These are phyloP conservation scores for Testicularia cyperi DNA, from an alignment of 1,284 basidiomycete species.

Conservation along the genomic window DNA sequence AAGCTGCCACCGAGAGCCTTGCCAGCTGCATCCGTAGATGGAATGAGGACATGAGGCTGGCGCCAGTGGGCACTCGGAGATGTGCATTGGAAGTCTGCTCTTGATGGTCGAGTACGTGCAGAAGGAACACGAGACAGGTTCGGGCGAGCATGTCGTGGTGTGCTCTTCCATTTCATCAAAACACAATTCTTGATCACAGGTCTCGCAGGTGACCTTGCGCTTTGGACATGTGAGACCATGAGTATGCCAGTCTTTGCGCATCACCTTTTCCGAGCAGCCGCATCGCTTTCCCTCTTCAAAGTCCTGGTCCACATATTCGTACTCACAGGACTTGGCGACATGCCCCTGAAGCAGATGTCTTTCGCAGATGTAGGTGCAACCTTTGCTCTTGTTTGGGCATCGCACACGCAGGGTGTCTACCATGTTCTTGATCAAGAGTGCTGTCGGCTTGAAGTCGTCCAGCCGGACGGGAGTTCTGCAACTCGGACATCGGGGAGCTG, in stretches of 20 bases:
- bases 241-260: slow-evolving; percentile 42
- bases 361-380: slow-evolving; percentile 37
- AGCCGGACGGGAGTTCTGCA: slow-evolving; percentile 28
- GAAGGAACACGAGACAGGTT: slow-evolving; percentile 17
- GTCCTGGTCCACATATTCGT: slow-evolving; percentile 33
- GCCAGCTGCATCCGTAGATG: slow-evolving; percentile 34
- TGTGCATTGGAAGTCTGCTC: slow-evolving; percentile 18
- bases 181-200: slow-evolving; percentile 11
- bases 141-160: slow-evolving; percentile 16
- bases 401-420: slow-evolving; percentile 43
- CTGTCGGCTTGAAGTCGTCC: slow-evolving; percentile 25
- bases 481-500: slow-evolving; percentile 22
- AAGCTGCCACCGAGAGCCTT: slow-evolving; percentile 16
- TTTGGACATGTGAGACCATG: slow-evolving; percentile 29
- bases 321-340: slow-evolving; percentile 30
- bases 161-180: slow-evolving; percentile 23
- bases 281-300: slow-evolving; percentile 22
- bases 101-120: slow-evolving; percentile 15
- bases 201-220: slow-evolving; percentile 13
- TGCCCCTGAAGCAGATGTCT: slow-evolving; percentile 30
- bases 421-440: slow-evolving; percentile 46
- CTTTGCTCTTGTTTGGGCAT: slow-evolving; percentile 37
- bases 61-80: slow-evolving; percentile 17
- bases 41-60: slow-evolving; percentile 24
- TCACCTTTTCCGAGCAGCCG: slow-evolving; percentile 38